Percentiles rank a stretch among this genome's conserved stretches.
Conservation (phyloP, 768 basidiomycete genomes). For the Pisolithus sp. region DNA sequence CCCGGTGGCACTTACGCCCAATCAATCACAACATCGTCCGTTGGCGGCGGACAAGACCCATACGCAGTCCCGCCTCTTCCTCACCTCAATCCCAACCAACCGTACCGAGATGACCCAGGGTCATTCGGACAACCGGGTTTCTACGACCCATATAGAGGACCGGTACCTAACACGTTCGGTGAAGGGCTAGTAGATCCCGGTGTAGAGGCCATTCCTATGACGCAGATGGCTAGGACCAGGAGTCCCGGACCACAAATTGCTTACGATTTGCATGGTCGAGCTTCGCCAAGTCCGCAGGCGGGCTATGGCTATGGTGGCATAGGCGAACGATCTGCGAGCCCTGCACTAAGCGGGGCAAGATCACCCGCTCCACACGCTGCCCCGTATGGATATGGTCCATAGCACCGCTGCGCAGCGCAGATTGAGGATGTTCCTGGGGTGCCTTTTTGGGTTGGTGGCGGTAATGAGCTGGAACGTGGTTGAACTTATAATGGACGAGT, state of each 20-base stretch:
- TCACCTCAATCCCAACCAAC: conserved; percentile 70
- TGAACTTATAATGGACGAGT: conserved; percentile 10
- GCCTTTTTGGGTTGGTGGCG: neutral
- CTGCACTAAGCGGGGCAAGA: conserved; percentile 25
- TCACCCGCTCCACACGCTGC: conserved; percentile 41
- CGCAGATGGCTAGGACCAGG: conserved; percentile 42
- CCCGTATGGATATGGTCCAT: conserved; percentile 37
- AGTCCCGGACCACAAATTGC: conserved; percentile 38
- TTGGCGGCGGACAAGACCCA: conserved; percentile 44
- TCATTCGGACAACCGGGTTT: conserved; percentile 38
- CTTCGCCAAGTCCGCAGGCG: conserved; percentile 38
- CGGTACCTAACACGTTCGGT: conserved; percentile 60
- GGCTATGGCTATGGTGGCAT: conserved; percentile 30
- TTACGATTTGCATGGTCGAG: conserved; percentile 32
- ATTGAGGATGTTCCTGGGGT: neutral
- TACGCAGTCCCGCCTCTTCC: conserved; percentile 82
- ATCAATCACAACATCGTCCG: conserved; percentile 40
- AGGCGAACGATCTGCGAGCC: conserved; percentile 26
- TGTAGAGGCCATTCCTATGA: conserved; percentile 71
- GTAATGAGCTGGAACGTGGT: conserved; percentile 11
- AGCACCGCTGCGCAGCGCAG: conserved; percentile 3
- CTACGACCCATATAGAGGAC: conserved; percentile 79
- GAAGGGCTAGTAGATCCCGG: conserved; percentile 31
- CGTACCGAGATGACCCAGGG: conserved; percentile 68
- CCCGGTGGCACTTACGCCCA: conserved; percentile 41